Base-by-base conservation (phyloP, 2,329 filamentous ascomycete species). In the Colletotrichum costaricense region DNA sequence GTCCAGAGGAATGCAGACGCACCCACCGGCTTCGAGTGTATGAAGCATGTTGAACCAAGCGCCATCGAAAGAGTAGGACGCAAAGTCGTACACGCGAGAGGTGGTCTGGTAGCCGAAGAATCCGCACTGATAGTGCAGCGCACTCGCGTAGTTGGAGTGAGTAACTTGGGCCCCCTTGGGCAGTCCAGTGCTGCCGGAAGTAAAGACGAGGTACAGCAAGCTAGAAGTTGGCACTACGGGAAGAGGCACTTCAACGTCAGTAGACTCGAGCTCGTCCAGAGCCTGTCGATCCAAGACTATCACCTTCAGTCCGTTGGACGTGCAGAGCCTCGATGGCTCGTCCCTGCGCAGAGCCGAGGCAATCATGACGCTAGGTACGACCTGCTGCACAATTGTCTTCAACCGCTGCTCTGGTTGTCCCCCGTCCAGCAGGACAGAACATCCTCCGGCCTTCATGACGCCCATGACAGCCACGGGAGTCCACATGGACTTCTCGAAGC, bases 141-240 rank as follows among this genome's bases (percentile, higher is more conserved):
- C 78, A 66, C 74, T 78, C 26, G 77, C 77, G 69, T 79, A 80
- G 52, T 78, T 77, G 7, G 63, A 62, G 69, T 82, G 80, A 5
- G 79, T 77, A 54, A 82, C 77, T n/a, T 87, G 82, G 12, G 88
- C 85, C n/a, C 88, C 88, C 77, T 90, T 90, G 0, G 88, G 88
- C 22, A 80, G 81, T 5, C 88, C 88, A 0, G 88, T 90, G 38
- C 85, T 89, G 24, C 88, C 88, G 3, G 88, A 89, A 5, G 88
- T 90, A 77, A 89, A 90, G 74, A 89, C 86, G 73, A 88, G 84
- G 56, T 79, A 81, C 67, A 79, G 76, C n/a, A 77, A 33, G 19
- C 75, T 65, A n/a, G 57, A 42, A 4, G 4, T 56, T 24, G 12
- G 58, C 28, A 60, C 38, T 60, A 11, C 26, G 57, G 57, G 35